Evolutionary conservation across 148 eudicot species (phyloP), one percentile per base, ranked within the genome.

Genomic region (Vaccinium darrowii): DNA sequence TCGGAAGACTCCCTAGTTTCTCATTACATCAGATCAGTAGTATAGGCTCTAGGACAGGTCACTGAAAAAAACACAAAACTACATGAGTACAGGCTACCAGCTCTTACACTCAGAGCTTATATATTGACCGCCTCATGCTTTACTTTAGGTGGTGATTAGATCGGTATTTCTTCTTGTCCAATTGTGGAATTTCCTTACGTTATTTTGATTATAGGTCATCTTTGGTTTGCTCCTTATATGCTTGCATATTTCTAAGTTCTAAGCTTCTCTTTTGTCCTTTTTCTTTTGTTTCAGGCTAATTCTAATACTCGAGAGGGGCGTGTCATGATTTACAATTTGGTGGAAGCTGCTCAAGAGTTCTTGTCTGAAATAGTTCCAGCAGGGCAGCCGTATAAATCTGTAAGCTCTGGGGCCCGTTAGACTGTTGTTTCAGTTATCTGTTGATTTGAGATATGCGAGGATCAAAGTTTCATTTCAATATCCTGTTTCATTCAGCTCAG

Each of bases 321-420:
- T 79, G 99, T 93, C 14, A 97, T 97, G 99, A 92, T 97, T 83
- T 95, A 94, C 91, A 97, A 95, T 88, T 92, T 97, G 91, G 99
- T 95, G 84, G 99, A 97, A 91, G 98, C 96, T 90, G 99, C 99
- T 83, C 99, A 97, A 90, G 99, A 97, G 84, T 97, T 95, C 90
- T 93, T 97, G 87, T 97, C 99, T 63, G 98, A 95, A 91, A 87
- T 97, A 86, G 91, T 90, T 88, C 93, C 99, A 65, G 84, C 85
- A 78, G 86, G 84, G 76, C 91, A 86, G 83, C 62, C 80, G 58
- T 90, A 81, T 84, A 88, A 85, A 79, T 88, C 86, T 88, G 94
- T 96, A 90, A 90, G 89, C 43, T 73, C 62, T 76, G 21, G 18
- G 18, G 14, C 49, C 49, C 39, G 16, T 53, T 56, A 52, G 53